phyloP scores from a whole-genome alignment of 768 basidiomycete species.

The Pleurotus eryngii region DNA sequence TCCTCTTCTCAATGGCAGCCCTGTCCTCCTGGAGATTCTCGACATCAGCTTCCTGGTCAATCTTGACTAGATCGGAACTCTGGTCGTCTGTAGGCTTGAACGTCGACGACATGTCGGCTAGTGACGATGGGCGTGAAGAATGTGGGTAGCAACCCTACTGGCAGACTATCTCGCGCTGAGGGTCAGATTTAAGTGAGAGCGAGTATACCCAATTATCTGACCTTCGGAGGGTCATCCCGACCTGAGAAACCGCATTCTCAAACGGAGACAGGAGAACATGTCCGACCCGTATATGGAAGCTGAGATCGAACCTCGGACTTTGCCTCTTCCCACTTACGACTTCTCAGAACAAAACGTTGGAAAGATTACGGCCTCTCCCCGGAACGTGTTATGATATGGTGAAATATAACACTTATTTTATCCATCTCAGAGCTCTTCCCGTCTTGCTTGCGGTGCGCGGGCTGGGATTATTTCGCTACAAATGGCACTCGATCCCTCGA shows the following conservation, averaged over 20 bases:
- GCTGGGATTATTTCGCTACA: too few relatives aligned
- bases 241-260: constrained; percentile 2
- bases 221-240: background rate
- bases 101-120: constrained; percentile 3
- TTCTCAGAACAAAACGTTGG: too few relatives aligned
- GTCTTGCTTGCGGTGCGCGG: too few relatives aligned
- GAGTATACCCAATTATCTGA: background rate
- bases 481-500: too few relatives aligned
- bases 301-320: too few relatives aligned
- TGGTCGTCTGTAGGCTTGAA: background rate
- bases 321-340: too few relatives aligned
- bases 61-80: constrained; percentile 1
- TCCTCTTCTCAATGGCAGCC: constrained; percentile 25
- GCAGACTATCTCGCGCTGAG: constrained; percentile 1
- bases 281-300: background rate
- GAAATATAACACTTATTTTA: too few relatives aligned
- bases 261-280: background rate
- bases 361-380: too few relatives aligned
- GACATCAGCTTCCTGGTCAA: background rate
- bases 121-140: background rate
- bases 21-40: background rate
- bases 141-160: constrained; percentile 6
- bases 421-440: too few relatives aligned
- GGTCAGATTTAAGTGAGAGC: constrained; percentile 9
- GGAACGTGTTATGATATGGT: too few relatives aligned